phyloP scores from a whole-genome alignment of 345 rosid species.

The Gossypium ekmanianum region DNA sequence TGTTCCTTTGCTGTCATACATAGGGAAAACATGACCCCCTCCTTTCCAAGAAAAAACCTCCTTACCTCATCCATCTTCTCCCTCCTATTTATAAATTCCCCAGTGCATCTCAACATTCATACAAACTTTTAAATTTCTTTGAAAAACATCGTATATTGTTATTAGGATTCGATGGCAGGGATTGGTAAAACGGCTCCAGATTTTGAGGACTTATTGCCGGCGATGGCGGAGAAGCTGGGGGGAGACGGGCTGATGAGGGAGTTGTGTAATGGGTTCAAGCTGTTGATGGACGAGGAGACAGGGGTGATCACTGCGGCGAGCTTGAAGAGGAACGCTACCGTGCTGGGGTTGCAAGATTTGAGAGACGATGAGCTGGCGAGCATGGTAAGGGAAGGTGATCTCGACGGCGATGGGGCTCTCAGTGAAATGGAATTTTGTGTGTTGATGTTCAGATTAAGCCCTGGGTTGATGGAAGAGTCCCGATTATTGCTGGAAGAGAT shows the following conservation, averaged over 20 bases:
- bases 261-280: slow-evolving; percentile 49
- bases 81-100: neutral
- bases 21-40: slow-evolving; percentile 15
- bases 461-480: slow-evolving; percentile 51
- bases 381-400: slow-evolving; percentile 53
- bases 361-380: slow-evolving; percentile 37
- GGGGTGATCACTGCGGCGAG: slow-evolving; percentile 48
- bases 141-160: neutral
- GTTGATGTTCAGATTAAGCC: slow-evolving; percentile 57
- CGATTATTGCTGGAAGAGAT: slow-evolving; percentile 34
- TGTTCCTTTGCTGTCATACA: slow-evolving; percentile 33
- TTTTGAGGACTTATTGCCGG: slow-evolving; percentile 48
- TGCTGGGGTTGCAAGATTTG: slow-evolving; percentile 38
- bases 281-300: slow-evolving; percentile 44
- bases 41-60: slow-evolving; percentile 24
- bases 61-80: neutral
- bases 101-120: neutral
- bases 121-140: neutral
- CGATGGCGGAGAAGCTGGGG: slow-evolving; percentile 53
- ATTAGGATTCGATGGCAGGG: slow-evolving; percentile 17
- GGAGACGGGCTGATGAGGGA: slow-evolving; percentile 49
- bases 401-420: slow-evolving; percentile 49
- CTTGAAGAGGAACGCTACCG: slow-evolving; percentile 38
- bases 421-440: slow-evolving; percentile 55
- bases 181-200: slow-evolving; percentile 19